Conservation (phyloP, 768 basidiomycete species). For the Panus rudis region DNA sequence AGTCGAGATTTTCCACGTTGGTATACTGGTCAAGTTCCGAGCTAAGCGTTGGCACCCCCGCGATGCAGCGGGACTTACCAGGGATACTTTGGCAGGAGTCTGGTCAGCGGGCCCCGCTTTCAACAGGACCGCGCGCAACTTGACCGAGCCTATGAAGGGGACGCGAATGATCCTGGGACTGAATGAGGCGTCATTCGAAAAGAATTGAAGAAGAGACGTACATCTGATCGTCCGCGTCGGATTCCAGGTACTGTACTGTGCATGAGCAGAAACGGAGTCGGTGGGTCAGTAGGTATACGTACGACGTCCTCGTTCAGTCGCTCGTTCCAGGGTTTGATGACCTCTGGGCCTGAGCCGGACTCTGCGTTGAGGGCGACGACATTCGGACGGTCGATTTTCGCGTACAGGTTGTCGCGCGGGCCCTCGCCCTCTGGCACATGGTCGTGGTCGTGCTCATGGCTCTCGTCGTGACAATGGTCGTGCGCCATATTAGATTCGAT, state of each 20-base stretch:
- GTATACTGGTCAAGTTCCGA: constrained; percentile 46
- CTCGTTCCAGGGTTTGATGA: constrained; percentile 86
- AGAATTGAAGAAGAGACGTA: constrained; percentile 27
- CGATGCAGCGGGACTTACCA: constrained; percentile 43
- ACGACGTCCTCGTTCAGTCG: constrained; percentile 68
- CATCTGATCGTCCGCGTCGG: constrained; percentile 90
- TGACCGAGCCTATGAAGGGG: constrained; percentile 85
- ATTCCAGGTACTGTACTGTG: constrained; percentile 61
- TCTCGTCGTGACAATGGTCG: constrained; percentile 50
- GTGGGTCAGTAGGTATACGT: constrained; percentile 13
- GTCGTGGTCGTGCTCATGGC: constrained; percentile 45
- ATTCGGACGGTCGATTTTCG: constrained; percentile 71
- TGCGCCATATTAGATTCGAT: constrained; percentile 52
- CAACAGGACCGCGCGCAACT: constrained; percentile 72
- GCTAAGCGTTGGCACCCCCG: neutral
- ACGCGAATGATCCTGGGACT: constrained; percentile 66
- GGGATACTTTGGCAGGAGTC: constrained; percentile 62
- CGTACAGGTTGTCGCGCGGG: constrained; percentile 65
- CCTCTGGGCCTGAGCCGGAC: constrained; percentile 39
- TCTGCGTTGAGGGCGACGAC: constrained; percentile 73
- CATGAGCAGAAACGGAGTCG: neutral
- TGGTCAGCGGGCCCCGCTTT: constrained; percentile 78
- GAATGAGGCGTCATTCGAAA: neutral
- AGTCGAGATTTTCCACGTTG: constrained; percentile 76
- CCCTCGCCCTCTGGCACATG: constrained; percentile 37